phyloP scores from a whole-genome alignment of 2,329 filamentous ascomycete genomes.

The Venturia asperata region DNA sequence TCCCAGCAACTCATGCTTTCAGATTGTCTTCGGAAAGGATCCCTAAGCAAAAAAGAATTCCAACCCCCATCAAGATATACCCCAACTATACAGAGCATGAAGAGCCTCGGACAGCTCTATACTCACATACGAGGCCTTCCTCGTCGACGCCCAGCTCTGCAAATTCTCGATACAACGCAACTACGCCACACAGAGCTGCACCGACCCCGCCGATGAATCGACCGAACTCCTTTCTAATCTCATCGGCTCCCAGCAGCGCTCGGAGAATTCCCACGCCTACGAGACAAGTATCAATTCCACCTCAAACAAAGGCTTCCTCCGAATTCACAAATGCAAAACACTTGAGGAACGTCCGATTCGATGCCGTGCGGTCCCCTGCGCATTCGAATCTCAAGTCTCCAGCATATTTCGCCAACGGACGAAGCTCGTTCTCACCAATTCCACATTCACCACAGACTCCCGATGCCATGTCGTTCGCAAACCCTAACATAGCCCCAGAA shows the following conservation, averaged over 20 bases:
- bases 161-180: no score
- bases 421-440: not conserved
- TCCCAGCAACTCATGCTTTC: not conserved
- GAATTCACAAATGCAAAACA: no score
- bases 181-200: slow-evolving; percentile 7
- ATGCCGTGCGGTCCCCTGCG: not conserved
- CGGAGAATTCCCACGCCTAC: not conserved
- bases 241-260: not conserved
- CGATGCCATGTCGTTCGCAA: not conserved
- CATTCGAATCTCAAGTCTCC: not conserved
- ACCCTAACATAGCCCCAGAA: not conserved
- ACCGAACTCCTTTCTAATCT: not conserved
- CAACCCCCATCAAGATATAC: slow-evolving; percentile 7
- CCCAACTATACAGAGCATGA: not conserved
- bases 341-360: not conserved
- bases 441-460: not conserved
- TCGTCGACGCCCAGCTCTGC: no score
- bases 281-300: no score
- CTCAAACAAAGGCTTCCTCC: no score
- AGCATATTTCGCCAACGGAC: no score
- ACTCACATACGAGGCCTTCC: no score
- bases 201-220: slow-evolving; percentile 6
- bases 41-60: not conserved
- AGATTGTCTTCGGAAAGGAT: not conserved
- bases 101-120: not conserved